Evolutionary conservation across 495 filamentous ascomycete species (phyloP), one percentile per base, ranked within the genome.

Genomic region (Penicillium paxilli): DNA sequence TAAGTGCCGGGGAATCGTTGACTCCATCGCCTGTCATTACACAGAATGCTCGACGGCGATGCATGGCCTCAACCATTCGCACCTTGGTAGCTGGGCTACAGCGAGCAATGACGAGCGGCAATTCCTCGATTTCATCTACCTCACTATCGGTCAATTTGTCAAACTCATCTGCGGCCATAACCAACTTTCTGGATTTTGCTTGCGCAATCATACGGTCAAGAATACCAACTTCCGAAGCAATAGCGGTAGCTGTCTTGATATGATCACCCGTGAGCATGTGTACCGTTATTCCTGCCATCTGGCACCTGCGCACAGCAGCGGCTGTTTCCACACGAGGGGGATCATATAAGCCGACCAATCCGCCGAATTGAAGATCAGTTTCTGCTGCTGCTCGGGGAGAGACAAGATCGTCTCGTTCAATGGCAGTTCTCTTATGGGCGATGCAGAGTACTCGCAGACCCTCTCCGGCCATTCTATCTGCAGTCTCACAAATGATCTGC

Each of bases 11-110:
- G 1, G 89, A 88, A 56, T 95, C 90, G 59, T 95, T 95, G 44
- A 95, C 90, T 5, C 90, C 90, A 62, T 95, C 90, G 12, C 90
- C 87, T 16, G 84, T 89, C 85, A 89, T 89, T 11, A 85, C 86
- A 21, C 80, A 84, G 54, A 84, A 87, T n/a, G 69, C 73, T 9
- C 77, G 73, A 8, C 86, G 80, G 5, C 86, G 79, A 67, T 89
- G 86, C 38, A 88, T 77, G 5, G 86, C 83, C 14, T 83, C 84
- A 37, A 89, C 83, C 86, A 89, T 88, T 14, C 86, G 77, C 5
- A 84, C 84, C 60, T 89, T 89, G 4, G 86, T 89, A 16, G 76
- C 70, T 2, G 86, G 86, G n/a, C 82, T 78, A 52, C 86, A 89
- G 8, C 86, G 82, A 28, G 86, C 86, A 47, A 88, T 85, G 4